These are phyloP conservation scores for Xanthoparmelia taractica DNA, from an alignment of 495 filamentous ascomycete genomes.

Conservation along the genomic window DNA sequence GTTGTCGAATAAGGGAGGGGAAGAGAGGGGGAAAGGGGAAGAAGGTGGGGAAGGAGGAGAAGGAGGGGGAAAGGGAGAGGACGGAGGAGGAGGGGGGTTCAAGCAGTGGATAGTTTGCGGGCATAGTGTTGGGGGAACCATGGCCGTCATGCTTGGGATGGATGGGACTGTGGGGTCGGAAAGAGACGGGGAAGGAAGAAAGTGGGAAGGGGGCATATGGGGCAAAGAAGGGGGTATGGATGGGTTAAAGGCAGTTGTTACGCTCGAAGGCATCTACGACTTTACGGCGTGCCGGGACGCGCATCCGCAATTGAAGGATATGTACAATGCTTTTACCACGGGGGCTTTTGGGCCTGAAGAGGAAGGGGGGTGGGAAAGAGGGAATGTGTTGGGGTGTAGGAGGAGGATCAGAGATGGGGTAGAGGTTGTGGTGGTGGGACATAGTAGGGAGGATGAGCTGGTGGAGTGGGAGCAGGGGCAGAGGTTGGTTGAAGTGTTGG, in stretches of 20 bases:
- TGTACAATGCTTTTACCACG: conserved; percentile 53
- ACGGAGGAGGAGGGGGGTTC: conserved; percentile 27
- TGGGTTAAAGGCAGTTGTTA: conserved; percentile 47
- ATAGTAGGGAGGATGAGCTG: conserved; percentile 54
- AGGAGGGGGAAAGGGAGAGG: conserved; percentile 44
- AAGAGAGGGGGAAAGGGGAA: no score
- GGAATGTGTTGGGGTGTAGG: conserved; percentile 42
- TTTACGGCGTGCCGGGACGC: conserved; percentile 44
- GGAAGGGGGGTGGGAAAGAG: conserved; percentile 43
- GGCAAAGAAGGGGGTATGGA: conserved; percentile 34
- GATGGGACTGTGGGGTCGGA: conserved; percentile 28
- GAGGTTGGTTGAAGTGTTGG: conserved; percentile 38
- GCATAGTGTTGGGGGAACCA: conserved; percentile 67
- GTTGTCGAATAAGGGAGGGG: no score
- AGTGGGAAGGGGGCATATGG: conserved; percentile 25
- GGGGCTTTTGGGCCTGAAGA: conserved; percentile 55
- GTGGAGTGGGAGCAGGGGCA: conserved; percentile 49
- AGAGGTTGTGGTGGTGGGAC: conserved; percentile 47
- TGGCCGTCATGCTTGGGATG: conserved; percentile 65
- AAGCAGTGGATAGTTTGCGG: conserved; percentile 58
- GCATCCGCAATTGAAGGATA: conserved; percentile 33
- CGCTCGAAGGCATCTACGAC: conserved; percentile 62
- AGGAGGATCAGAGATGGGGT: conserved; percentile 38
- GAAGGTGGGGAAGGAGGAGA: no score
- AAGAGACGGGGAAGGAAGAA: conserved; percentile 38